Percentiles rank a stretch among this genome's conserved stretches.
These are phyloP conservation scores for Cutaneotrichosporon sp. DNA, from an alignment of 1,284 basidiomycete species.

Conservation along the genomic window DNA sequence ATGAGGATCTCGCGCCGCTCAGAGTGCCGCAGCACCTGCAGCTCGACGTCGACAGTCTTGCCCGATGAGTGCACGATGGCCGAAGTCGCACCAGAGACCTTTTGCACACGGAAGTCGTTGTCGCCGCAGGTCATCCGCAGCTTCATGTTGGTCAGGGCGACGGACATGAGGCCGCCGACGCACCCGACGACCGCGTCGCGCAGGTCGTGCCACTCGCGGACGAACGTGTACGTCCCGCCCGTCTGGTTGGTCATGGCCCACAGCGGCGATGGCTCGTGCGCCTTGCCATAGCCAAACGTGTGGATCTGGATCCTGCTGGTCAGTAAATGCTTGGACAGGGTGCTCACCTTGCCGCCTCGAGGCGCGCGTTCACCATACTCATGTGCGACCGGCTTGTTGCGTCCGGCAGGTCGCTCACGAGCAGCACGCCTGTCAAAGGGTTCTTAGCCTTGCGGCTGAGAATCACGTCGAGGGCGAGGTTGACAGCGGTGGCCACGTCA, in stretches of 20 bases:
- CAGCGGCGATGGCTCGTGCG: slow-evolving; percentile 94
- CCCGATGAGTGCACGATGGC: slow-evolving; percentile 83
- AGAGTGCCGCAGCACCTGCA: slow-evolving; percentile 88
- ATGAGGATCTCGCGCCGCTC: slow-evolving; percentile 92
- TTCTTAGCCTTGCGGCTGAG: slow-evolving; percentile 90
- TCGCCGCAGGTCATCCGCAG: slow-evolving; percentile 67
- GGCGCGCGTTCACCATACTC: slow-evolving; percentile 93
- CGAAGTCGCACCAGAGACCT: slow-evolving; percentile 80
- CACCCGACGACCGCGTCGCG: slow-evolving; percentile 85
- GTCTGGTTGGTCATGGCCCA: slow-evolving; percentile 99
- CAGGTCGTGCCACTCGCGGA: slow-evolving; percentile 90
- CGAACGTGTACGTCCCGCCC: slow-evolving; percentile 93
- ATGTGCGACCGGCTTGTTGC: slow-evolving; percentile 92
- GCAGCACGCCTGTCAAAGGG: slow-evolving; percentile 82
- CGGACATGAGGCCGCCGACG: slow-evolving; percentile 90
- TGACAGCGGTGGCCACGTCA: slow-evolving; percentile 94
- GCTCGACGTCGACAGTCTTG: slow-evolving; percentile 88
- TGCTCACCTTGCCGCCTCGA: slow-evolving; percentile 82
- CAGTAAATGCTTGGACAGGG: not conserved
- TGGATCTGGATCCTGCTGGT: slow-evolving; percentile 76
- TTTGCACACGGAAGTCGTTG: slow-evolving; percentile 81
- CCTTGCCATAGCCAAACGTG: slow-evolving; percentile 92
- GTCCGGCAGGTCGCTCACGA: slow-evolving; percentile 89
- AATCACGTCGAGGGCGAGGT: slow-evolving; percentile 88
- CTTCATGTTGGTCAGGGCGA: slow-evolving; percentile 84